Percentiles rank a stretch among this genome's conserved stretches.
Conservation (phyloP, 495 filamentous ascomycete genomes). For the Penicillium verhagenii region DNA sequence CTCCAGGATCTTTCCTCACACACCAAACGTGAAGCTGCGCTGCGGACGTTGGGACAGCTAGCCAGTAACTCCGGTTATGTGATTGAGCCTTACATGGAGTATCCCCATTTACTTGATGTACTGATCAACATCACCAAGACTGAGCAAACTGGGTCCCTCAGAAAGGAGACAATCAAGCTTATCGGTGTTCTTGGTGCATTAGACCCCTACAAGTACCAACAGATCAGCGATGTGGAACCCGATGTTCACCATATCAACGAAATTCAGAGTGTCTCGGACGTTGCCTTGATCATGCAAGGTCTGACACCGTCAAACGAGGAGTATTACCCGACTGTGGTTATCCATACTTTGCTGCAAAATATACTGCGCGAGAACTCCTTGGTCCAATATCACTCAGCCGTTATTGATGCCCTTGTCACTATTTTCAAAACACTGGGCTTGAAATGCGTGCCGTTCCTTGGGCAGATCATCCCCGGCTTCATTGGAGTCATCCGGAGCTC, state of each 20-base stretch:
- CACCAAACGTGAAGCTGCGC: constrained; percentile 82
- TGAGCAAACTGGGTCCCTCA: constrained; percentile 76
- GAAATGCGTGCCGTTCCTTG: constrained; percentile 92
- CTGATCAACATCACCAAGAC: constrained; percentile 91
- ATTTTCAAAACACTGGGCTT: constrained; percentile 95
- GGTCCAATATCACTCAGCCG: constrained; percentile 82
- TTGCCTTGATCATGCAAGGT: constrained; percentile 95
- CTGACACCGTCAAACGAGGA: constrained; percentile 97
- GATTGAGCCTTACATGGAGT: constrained; percentile 92
- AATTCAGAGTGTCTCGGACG: constrained; percentile 75
- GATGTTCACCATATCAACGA: constrained; percentile 54
- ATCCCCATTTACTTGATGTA: constrained; percentile 87
- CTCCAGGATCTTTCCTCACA: constrained; percentile 90
- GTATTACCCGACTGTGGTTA: constrained; percentile 97
- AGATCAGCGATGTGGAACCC: constrained; percentile 48
- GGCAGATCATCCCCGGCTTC: constrained; percentile 91
- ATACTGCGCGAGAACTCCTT: constrained; percentile 88
- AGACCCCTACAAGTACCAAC: constrained; percentile 93
- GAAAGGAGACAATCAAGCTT: constrained; percentile 92
- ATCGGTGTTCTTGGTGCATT: constrained; percentile 95
- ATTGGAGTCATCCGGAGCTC: constrained; percentile 79
- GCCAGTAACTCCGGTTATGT: constrained; percentile 96
- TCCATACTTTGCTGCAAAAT: constrained; percentile 83
- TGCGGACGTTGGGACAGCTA: constrained; percentile 87
- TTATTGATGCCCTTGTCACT: constrained; percentile 98